Conservation (phyloP, 257 asterid genomes). For the Nicotiana knightiana region DNA sequence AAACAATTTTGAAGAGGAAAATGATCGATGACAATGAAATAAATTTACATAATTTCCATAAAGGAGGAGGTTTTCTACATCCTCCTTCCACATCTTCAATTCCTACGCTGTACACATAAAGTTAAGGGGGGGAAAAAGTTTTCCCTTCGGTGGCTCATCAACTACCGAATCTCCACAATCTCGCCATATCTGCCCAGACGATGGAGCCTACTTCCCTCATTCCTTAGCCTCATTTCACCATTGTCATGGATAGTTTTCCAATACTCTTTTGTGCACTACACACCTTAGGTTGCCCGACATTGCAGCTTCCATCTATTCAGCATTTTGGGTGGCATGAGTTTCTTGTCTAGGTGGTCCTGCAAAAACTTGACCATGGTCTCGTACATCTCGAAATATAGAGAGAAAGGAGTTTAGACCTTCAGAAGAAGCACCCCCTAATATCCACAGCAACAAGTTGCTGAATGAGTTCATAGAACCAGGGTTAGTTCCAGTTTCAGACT, state of each 20-base stretch:
- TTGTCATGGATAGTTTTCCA: background rate
- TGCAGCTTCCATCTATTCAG: conserved; percentile 24
- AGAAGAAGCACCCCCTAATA: conserved; percentile 93
- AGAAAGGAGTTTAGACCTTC: conserved; percentile 87
- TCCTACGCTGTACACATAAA: background rate
- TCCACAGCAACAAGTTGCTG: conserved; percentile 80
- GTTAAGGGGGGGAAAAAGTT: background rate
- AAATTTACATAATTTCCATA: background rate
- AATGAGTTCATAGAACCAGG: conserved; percentile 83
- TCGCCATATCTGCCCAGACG: background rate
- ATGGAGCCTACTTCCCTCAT: background rate
- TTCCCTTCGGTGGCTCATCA: background rate
- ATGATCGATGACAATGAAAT: background rate
- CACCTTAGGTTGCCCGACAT: background rate
- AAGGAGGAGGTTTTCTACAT: background rate
- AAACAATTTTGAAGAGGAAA: background rate
- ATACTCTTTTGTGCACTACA: background rate
- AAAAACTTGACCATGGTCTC: conserved; percentile 83
- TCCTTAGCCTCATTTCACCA: background rate
- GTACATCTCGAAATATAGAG: conserved; percentile 75
- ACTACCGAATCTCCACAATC: background rate
- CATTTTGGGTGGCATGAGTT: conserved; percentile 35
- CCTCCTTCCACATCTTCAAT: background rate
- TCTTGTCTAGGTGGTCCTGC: conserved; percentile 54
- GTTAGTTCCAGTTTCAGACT: conserved; percentile 52